Evolutionary conservation across 441 rosid species (phyloP), one percentile per base, ranked within the genome.

Genomic region (Manihot esculenta): DNA sequence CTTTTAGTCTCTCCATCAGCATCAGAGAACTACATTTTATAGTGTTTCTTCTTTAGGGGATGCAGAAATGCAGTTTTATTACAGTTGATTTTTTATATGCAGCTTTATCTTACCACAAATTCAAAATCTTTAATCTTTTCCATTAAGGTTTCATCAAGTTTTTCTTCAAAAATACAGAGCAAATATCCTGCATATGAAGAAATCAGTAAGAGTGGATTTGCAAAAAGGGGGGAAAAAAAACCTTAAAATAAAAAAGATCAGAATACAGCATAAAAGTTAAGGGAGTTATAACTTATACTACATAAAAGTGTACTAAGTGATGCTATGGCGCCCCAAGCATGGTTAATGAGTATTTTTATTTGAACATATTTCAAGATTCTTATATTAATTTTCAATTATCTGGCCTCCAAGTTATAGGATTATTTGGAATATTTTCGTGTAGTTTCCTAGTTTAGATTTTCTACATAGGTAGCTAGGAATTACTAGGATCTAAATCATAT

Each of bases 101-200:
- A 76, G 70, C 58, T 71, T 72, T 64, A 73, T 77, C 84, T 78
- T 81, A 91, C 99, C 75, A 86, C 86, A 79, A 89, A 94, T 72
- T 89, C 96, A 84, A 89, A 86, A 76, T 78, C 93, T 65, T 78
- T 80, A 79, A 82, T 84, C 78, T 81, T 79, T 44, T 69, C 79
- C 64, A 86, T 78, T 53, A 84, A 75, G 62, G 73, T 71, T 74
- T 87, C 90, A 66, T 88, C 92, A 65, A 87, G 82, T 54, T 88
- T 88, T 79, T 87, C 96, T 79, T 87, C 92, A 80, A 84, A 86
- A 76, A 91, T 76, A 74, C 99, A 95, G 79, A 95, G 87, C 78
- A 92, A 85, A 81, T 95, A 95, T 78, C 98, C 99, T 95, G 76
- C 74, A 80, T 55, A 72, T 62, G 71, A 74, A 44, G 66, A 75